Base-by-base conservation (phyloP, 164 flowering plant species). In the Annona squamosa region DNA sequence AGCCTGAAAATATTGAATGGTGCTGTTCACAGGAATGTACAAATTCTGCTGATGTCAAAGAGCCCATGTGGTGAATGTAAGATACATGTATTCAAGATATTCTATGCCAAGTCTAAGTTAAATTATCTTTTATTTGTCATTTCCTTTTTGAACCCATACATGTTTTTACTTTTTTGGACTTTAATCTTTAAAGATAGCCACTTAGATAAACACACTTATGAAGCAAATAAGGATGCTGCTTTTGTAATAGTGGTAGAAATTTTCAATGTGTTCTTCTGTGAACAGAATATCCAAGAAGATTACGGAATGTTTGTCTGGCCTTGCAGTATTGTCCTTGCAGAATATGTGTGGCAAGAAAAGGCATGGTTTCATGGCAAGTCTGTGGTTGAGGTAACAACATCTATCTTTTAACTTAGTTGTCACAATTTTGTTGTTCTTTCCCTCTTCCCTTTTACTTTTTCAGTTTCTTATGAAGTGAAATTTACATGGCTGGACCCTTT, bases 261-360 rank as follows among this genome's bases (percentile, higher is more conserved):
- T 4, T 42, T 66, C 17, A 66, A 3, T 42, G 5, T 44, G 3
- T 9, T n/a, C 3, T 7, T 43, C 2, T 42, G 5, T 13, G 10
- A 37, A 65, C 82, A 94, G 99, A 87, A 80, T 69, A 90, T 94
- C 85, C 87, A 87, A 75, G 97, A 91, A 75, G 97, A 94, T 43
- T 94, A 94, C 61, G 98, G 97, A 5, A 79, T 94, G 78, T 94
- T 92, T 72, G 94, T 92, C n/a, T 94, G 99, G 99, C 99, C 98
- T 1, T 91, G 91, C 71, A 90, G 95, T 75, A 68, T 90, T 65
- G 83, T 87, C 57, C 86, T 94, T 7, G 99, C 96, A 0, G 99
- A 94, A 84, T 94, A 94, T 70, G 87, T 94, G 71, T 94, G 97
- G 97, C 97, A 92, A 75, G 94, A 94, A 71, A 78, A 85, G 68